A percentile compares a stretch with the other conserved stretches of the same genome.
These are phyloP conservation scores for Nannizziopsis barbatae DNA, from an alignment of 2,329 filamentous ascomycete species.

Conservation along the genomic window DNA sequence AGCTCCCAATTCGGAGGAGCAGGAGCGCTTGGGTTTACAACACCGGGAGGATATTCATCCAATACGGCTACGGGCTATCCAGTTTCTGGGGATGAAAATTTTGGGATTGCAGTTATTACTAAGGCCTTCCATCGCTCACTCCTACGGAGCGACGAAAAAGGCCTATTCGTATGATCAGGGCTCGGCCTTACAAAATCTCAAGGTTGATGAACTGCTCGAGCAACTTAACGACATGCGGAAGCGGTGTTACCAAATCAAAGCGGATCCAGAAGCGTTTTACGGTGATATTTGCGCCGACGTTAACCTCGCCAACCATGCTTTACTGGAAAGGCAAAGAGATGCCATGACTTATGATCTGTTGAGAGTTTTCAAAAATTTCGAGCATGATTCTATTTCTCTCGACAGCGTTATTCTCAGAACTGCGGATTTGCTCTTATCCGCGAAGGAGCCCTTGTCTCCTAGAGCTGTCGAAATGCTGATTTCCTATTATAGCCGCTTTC, in stretches of 20 bases:
- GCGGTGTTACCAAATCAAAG: conserved; percentile 25
- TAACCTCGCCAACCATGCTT: conserved; percentile 16
- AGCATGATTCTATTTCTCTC: conserved; percentile 24
- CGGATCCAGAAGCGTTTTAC: conserved; percentile 19
- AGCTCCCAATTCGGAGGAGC: background rate
- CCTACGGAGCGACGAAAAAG: conserved; percentile 27
- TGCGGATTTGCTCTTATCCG: conserved; percentile 27
- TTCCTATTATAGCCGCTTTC: conserved; percentile 28
- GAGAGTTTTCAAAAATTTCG: conserved; percentile 23
- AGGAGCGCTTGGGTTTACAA: background rate
- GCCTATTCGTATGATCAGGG: conserved; percentile 22
- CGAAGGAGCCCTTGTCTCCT: conserved; percentile 29
- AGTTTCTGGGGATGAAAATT: conserved; percentile 30
- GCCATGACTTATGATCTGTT: conserved; percentile 24
- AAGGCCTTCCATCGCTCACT: conserved; percentile 30
- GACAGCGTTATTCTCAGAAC: conserved; percentile 28
- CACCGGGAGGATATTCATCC: conserved; percentile 16
- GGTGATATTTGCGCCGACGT: conserved; percentile 26
- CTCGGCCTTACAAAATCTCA: conserved; percentile 22
- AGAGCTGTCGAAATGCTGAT: conserved; percentile 27
- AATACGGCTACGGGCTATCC: conserved; percentile 29
- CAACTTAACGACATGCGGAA: conserved; percentile 26
- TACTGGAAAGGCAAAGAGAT: conserved; percentile 23
- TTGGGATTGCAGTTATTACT: conserved; percentile 31
- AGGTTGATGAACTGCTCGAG: conserved; percentile 24